phyloP scores from a whole-genome alignment of 306 rosid genomes.

The Rosa persica region DNA sequence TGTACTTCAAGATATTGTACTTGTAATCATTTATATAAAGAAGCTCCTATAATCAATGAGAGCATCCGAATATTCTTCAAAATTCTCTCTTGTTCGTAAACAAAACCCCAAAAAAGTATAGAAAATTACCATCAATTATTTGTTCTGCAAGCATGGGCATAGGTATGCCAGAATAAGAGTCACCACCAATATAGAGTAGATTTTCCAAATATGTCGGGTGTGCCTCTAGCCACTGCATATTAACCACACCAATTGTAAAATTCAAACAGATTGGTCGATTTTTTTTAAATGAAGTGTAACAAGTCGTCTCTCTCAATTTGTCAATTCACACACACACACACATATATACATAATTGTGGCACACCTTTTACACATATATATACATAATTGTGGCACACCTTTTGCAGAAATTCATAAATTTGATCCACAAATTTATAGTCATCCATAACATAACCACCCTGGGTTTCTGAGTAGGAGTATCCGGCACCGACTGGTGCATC shows the following conservation, averaged over 20 bases:
- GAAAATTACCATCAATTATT: conserved; percentile 8
- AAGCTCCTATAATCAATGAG: too few relatives aligned
- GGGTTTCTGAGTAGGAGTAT: conserved; percentile 18
- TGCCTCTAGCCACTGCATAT: conserved; percentile 18
- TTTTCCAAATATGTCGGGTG: conserved; percentile 9
- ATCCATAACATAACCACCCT: not conserved
- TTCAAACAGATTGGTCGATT: not conserved
- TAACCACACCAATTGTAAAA: not conserved
- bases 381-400: not conserved
- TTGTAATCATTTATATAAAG: too few relatives aligned
- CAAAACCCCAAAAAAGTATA: not conserved
- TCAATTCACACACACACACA: not conserved
- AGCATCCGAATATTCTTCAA: too few relatives aligned
- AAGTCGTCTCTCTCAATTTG: too few relatives aligned
- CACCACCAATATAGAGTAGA: conserved; percentile 23
- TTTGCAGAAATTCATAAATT: conserved; percentile 14
- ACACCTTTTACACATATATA: not conserved
- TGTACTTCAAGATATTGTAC: too few relatives aligned
- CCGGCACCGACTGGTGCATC: conserved; percentile 22
- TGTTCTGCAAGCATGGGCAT: conserved; percentile 9
- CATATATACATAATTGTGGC: not conserved
- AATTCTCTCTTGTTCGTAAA: too few relatives aligned
- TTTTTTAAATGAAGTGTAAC: not conserved
- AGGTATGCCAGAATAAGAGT: conserved; percentile 21
- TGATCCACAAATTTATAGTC: conserved; percentile 5